Conservation (phyloP, 352 stramenopile genomes). For the Phytophthora pistaciae region DNA sequence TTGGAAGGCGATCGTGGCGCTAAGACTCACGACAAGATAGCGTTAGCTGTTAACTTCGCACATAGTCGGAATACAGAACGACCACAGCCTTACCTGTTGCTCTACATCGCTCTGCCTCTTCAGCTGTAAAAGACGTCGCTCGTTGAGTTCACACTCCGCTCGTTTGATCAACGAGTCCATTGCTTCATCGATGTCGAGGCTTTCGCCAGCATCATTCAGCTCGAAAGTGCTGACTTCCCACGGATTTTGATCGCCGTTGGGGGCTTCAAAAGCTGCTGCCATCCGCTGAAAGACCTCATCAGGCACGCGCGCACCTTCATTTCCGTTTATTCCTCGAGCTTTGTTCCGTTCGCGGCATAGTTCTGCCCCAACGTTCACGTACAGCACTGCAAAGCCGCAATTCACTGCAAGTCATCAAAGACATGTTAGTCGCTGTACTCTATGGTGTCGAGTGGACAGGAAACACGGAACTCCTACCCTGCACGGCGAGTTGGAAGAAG, state of each 20-base stretch:
- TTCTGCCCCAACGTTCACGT: constrained; percentile 36
- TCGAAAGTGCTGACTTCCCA: constrained; percentile 51
- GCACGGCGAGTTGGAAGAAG: constrained; percentile 59
- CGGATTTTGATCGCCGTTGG: constrained; percentile 17
- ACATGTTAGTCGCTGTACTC: constrained; percentile 24
- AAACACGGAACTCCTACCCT: constrained; percentile 36
- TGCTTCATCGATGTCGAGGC: constrained; percentile 2
- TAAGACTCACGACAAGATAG: constrained; percentile 12
- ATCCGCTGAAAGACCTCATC: constrained; percentile 59
- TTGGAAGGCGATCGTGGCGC: constrained; percentile 44
- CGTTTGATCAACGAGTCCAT: constrained; percentile 30
- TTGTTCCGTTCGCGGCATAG: constrained; percentile 58
- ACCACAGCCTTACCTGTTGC: constrained; percentile 24
- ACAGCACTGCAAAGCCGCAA: constrained; percentile 60
- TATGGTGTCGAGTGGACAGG: neutral
- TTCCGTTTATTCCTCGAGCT: constrained; percentile 14
- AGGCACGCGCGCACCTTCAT: constrained; percentile 40
- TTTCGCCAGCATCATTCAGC: constrained; percentile 2
- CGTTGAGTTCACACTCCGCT: constrained; percentile 20
- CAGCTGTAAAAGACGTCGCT: neutral
- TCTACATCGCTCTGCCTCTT: constrained; percentile 5
- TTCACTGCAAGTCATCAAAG: constrained; percentile 36
- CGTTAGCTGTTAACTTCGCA: neutral
- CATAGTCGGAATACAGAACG: no score
- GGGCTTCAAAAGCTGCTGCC: constrained; percentile 55